Evolutionary conservation across 2,329 filamentous ascomycete genomes (phyloP).

Genomic region (Nigrograna mackinnonii): DNA sequence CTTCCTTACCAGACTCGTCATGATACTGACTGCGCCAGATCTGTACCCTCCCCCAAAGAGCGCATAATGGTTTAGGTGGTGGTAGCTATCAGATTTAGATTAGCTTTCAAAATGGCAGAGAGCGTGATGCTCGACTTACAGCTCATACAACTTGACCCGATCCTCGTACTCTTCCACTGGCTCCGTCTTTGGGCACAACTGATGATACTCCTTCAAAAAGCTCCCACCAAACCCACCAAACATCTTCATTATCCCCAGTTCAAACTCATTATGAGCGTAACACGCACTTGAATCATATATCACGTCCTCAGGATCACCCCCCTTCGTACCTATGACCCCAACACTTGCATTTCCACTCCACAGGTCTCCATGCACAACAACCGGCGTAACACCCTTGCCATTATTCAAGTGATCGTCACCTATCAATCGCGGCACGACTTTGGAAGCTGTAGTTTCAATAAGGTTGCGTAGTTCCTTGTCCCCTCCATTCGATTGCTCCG

Average conservation of each 20-base stretch:
- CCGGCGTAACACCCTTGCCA: conserved; percentile 67
- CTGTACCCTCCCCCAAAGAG: conserved; percentile 83
- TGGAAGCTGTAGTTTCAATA: conserved; percentile 65
- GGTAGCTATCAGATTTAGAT: conserved; percentile 66
- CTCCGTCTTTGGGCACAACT: conserved; percentile 76
- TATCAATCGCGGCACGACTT: conserved; percentile 77
- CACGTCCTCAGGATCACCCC: conserved; percentile 73
- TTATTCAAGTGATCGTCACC: conserved; percentile 67
- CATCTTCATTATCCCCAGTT: conserved; percentile 94
- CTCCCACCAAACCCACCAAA: conserved; percentile 80
- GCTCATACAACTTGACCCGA: conserved; percentile 76
- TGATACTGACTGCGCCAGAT: conserved; percentile 75
- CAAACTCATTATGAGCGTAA: conserved; percentile 88
- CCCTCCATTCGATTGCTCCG: conserved; percentile 63
- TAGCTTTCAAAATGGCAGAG: neutral
- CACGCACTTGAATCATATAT: conserved; percentile 81
- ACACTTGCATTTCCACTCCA: conserved; percentile 84
- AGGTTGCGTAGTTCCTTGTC: conserved; percentile 65
- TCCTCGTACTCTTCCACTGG: conserved; percentile 85
- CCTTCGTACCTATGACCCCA: conserved; percentile 60
- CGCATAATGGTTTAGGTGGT: conserved; percentile 86
- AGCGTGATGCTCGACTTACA: conserved; percentile 60
- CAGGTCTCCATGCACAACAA: conserved; percentile 88
- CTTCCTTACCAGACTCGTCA: conserved; percentile 72
- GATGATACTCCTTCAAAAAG: conserved; percentile 80